These are phyloP conservation scores for Hirsutella rhossiliensis DNA, from an alignment of 2,329 filamentous ascomycete species.

Conservation along the genomic window DNA sequence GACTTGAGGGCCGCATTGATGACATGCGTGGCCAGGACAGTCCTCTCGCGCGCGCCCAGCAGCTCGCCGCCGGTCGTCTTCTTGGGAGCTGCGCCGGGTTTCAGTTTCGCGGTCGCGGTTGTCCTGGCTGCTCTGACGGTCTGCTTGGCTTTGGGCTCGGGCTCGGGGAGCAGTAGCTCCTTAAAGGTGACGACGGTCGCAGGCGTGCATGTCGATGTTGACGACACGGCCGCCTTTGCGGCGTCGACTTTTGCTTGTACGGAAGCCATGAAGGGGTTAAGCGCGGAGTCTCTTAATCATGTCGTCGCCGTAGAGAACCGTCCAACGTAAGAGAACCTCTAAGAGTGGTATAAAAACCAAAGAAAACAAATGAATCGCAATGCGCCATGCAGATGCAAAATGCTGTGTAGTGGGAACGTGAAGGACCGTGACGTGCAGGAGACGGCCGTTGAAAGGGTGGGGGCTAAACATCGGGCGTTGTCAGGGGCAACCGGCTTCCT, in stretches of 20 bases:
- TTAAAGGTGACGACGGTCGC: slow-evolving; percentile 34
- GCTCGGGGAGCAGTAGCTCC: slow-evolving; percentile 28
- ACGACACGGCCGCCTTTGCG: slow-evolving; percentile 41
- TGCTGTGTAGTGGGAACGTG: slow-evolving; percentile 1
- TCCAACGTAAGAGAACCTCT: not conserved
- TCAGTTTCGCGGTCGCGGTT: slow-evolving; percentile 11
- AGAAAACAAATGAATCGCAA: slow-evolving; percentile 12
- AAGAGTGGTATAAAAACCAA: slow-evolving; percentile 2
- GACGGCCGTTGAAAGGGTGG: slow-evolving; percentile 1
- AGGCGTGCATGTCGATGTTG: slow-evolving; percentile 40
- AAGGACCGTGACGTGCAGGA: slow-evolving; percentile 1
- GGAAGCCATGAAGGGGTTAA: slow-evolving; percentile 27
- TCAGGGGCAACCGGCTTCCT: slow-evolving; percentile 19
- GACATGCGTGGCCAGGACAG: slow-evolving; percentile 57
- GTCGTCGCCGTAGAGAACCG: slow-evolving; percentile 12
- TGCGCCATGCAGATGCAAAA: slow-evolving; percentile 11
- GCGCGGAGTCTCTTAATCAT: slow-evolving; percentile 18
- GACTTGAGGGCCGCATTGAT: slow-evolving; percentile 60
- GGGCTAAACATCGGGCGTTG: slow-evolving; percentile 24
- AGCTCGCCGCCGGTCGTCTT: slow-evolving; percentile 10
- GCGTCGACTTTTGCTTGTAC: slow-evolving; percentile 31
- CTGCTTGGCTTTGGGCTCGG: slow-evolving; percentile 15
- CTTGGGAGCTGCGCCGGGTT: slow-evolving; percentile 9
- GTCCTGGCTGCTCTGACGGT: slow-evolving; percentile 16
- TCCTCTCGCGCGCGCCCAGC: slow-evolving; percentile 38